A percentile compares a stretch with the other conserved stretches of the same genome.
These are phyloP conservation scores for Isabelozyma heimii DNA, from an alignment of 805 yeast species.

Conservation along the genomic window DNA sequence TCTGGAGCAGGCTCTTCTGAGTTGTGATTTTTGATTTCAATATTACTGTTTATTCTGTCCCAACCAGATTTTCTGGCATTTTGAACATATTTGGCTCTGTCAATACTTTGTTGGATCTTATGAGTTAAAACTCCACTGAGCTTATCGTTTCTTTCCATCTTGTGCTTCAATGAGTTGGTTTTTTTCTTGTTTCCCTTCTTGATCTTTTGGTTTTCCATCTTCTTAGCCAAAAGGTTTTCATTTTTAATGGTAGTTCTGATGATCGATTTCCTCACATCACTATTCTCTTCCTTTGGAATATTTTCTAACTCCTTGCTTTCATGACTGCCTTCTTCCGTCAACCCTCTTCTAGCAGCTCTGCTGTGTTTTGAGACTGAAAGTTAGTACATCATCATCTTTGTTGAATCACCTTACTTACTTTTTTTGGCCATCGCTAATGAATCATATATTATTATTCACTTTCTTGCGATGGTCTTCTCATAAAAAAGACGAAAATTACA, in stretches of 20 bases:
- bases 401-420: slow-evolving; percentile 22
- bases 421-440: slow-evolving; percentile 34
- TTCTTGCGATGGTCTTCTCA: too few species aligned
- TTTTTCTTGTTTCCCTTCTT: slow-evolving; percentile 30
- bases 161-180: slow-evolving; percentile 27
- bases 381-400: neutral
- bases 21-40: slow-evolving; percentile 17
- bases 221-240: slow-evolving; percentile 57
- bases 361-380: slow-evolving; percentile 59
- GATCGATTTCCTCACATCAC: slow-evolving; percentile 60
- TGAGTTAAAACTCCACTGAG: slow-evolving; percentile 55
- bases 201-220: slow-evolving; percentile 42
- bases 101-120: slow-evolving; percentile 63
- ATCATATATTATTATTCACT: neutral
- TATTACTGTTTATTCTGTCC: slow-evolving; percentile 61
- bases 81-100: slow-evolving; percentile 61
- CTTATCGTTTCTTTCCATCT: slow-evolving; percentile 48
- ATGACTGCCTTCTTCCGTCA: slow-evolving; percentile 34
- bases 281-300: slow-evolving; percentile 58
- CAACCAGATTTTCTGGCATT: slow-evolving; percentile 66
- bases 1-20: slow-evolving; percentile 3
- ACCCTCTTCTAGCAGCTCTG: slow-evolving; percentile 76
- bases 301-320: slow-evolving; percentile 47
- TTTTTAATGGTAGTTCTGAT: slow-evolving; percentile 67
- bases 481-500: too few species aligned